Evolutionary conservation across 2,329 filamentous ascomycete species (phyloP).

Genomic region (Trichoderma asperellum): DNA sequence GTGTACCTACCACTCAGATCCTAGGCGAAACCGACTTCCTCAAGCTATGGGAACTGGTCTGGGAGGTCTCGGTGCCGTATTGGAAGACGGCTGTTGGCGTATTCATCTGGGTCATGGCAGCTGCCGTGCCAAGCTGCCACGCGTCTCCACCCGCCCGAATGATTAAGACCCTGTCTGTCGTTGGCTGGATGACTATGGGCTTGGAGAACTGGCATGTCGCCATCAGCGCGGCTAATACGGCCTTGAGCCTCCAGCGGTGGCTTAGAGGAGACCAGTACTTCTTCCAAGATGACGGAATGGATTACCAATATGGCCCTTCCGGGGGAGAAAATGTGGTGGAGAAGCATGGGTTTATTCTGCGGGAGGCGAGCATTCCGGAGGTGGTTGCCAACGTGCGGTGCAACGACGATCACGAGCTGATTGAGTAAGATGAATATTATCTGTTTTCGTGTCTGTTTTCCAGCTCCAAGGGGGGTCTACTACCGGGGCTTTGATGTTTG

Average conservation of each 20-base stretch:
- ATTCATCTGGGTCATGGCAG: conserved; percentile 53
- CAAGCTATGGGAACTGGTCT: conserved; percentile 52
- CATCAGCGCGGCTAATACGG: conserved; percentile 43
- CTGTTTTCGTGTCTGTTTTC: neutral
- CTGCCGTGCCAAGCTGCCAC: conserved; percentile 47
- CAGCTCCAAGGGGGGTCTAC: neutral
- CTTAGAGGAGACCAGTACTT: conserved; percentile 38
- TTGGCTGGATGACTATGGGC: conserved; percentile 50
- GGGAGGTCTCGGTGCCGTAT: conserved; percentile 50
- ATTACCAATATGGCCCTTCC: conserved; percentile 31
- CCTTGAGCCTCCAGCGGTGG: conserved; percentile 50
- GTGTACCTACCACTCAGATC: conserved; percentile 47
- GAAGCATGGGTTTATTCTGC: conserved; percentile 36
- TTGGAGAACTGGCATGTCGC: conserved; percentile 55
- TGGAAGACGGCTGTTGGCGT: conserved; percentile 55
- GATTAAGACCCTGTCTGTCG: conserved; percentile 51
- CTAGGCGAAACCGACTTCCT: conserved; percentile 47
- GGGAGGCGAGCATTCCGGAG: conserved; percentile 33
- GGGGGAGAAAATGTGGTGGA: conserved; percentile 36
- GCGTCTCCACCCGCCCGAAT: conserved; percentile 48
- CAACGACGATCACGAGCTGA: conserved; percentile 28
- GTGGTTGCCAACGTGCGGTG: conserved; percentile 32
- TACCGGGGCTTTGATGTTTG: neutral
- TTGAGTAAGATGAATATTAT: neutral
- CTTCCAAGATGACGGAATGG: conserved; percentile 14